Evolutionary conservation across 1,284 basidiomycete genomes (phyloP), one percentile per base, ranked within the genome.

Genomic region (Gymnopus androsaceus): DNA sequence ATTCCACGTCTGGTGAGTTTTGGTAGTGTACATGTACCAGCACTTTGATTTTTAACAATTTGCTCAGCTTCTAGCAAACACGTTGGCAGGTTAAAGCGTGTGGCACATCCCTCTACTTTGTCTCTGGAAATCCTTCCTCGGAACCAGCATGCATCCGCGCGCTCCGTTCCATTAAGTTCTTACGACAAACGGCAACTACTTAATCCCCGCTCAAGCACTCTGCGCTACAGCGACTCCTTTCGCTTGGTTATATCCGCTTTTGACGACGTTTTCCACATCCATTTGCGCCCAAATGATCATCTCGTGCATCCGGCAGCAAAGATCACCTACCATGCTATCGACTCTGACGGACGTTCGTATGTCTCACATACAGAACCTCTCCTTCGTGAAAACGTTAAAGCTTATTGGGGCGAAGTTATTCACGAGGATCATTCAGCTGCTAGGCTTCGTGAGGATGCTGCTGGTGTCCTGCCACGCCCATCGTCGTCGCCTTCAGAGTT

Each of bases 221-320:
- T 88, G 47, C 80, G 75, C 46, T 77, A 84, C 67, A 76, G 81
- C 57, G 87, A 90, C 67, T 81, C 81, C 30, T 83, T 88, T 66
- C 81, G 87, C 31, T 77, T 89, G 54, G 81, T 78, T 30, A 69
- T 90, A 53, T 78, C 80, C 52, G 85, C 84, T 8, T 88, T 87
- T 65, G 79, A 77, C 61, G 78, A 86, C 51, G 80, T 75, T 17
- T 87, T 82, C 66, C 74, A 85, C 65, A 75, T 90, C 31, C 85
- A 92, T 63, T 76, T 93, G 56, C 79, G 79, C 23, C 90, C 90
- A 6, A 92, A 90, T 65, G 80, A 87, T 61, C 73, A 90, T 62
- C 81, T 94, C 55, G 75, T 93, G 55, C 90, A 92, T 67, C 87
- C 90, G 25, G 79, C 85, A 50, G 90, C 90, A 1, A 81, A 84